These are phyloP conservation scores for Candida frijolesensis DNA, from an alignment of 1,139 yeast species.

Conservation along the genomic window DNA sequence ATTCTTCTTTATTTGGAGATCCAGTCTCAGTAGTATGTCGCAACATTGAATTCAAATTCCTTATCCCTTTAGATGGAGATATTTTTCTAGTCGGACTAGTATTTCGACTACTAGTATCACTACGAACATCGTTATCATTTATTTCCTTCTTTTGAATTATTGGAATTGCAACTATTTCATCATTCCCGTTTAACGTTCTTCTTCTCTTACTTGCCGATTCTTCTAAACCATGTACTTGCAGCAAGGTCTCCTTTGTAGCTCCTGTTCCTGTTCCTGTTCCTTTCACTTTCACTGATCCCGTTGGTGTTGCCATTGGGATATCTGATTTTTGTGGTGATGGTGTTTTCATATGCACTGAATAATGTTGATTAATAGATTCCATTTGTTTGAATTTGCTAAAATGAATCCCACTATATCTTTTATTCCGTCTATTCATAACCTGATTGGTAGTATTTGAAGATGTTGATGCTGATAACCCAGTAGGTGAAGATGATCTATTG, in stretches of 20 bases:
- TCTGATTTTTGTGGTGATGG: conserved; percentile 15
- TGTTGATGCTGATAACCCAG: too few species aligned
- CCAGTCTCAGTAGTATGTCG: conserved; percentile 20
- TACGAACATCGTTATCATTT: not conserved
- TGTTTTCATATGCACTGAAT: conserved; percentile 26
- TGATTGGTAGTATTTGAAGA: not conserved
- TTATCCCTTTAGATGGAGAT: conserved; percentile 44
- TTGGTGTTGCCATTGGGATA: conserved; percentile 9
- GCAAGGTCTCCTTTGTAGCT: not conserved
- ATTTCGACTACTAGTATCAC: conserved; percentile 3
- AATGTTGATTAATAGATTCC: conserved; percentile 47
- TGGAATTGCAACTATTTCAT: conserved; percentile 22
- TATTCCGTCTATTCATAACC: conserved; percentile 19
- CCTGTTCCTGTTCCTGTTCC: not conserved
- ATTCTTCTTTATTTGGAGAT: conserved; percentile 22
- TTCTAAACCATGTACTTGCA: not conserved
- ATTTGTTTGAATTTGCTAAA: conserved; percentile 36
- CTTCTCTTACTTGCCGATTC: conserved; percentile 31
- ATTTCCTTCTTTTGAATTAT: conserved; percentile 6
- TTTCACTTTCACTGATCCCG: not conserved
- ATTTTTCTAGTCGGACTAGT: conserved; percentile 25
- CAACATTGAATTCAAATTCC: conserved; percentile 39
- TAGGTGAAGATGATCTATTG: not conserved
- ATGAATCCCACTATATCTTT: conserved; percentile 39
- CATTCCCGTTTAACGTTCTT: conserved; percentile 38